Evolutionary conservation across 2,329 filamentous ascomycete genomes (phyloP).

Genomic region (Elsinoe batatas): DNA sequence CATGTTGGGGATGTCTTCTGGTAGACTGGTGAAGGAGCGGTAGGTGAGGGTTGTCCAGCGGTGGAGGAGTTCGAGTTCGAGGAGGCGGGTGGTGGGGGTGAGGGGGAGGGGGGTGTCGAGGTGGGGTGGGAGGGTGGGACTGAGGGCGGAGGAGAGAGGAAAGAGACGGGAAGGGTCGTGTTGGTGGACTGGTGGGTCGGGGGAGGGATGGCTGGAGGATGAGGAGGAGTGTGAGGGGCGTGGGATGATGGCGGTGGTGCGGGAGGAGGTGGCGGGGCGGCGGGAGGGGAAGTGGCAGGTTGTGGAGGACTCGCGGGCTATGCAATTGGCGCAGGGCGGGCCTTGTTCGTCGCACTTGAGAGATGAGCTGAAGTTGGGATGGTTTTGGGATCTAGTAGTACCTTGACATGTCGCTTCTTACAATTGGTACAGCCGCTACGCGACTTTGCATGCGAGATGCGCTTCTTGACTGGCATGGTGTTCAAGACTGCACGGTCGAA

Average conservation of each 20-base stretch:
- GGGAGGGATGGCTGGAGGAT: background rate
- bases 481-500: background rate
- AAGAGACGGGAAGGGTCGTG: background rate
- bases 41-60: constrained; percentile 10
- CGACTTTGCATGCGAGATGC: constrained; percentile 11
- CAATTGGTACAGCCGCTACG: constrained; percentile 4
- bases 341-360: constrained; percentile 10
- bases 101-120: background rate
- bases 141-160: background rate
- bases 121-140: background rate
- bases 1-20: constrained; percentile 1
- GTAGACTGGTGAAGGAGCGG: background rate
- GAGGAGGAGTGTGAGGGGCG: background rate
- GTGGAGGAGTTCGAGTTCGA: constrained; percentile 13
- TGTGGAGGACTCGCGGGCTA: background rate
- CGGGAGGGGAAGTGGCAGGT: constrained; percentile 6
- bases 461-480: background rate
- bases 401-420: constrained; percentile 13
- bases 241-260: background rate
- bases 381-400: background rate
- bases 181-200: background rate
- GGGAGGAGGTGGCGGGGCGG: background rate
- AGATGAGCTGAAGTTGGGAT: too few species aligned
- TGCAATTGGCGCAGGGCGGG: constrained; percentile 12
- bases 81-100: background rate